A percentile compares a stretch with the other conserved stretches of the same genome.
phyloP scores from a whole-genome alignment of 495 filamentous ascomycete species.

The Neurospora tetrasperma region DNA sequence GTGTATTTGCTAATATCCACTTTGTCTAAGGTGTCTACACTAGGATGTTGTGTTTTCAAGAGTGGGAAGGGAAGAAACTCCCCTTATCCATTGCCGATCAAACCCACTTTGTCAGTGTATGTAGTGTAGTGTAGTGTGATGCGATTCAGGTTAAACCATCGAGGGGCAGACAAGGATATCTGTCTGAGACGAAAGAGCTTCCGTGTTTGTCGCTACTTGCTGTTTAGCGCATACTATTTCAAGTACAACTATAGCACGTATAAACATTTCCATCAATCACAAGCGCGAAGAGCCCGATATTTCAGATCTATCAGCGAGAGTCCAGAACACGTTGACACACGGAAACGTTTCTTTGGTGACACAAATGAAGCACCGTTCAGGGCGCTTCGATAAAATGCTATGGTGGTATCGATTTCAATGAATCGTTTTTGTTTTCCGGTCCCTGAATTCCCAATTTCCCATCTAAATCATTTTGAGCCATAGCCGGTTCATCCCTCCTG shows the following conservation, averaged over 20 bases:
- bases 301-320: neutral
- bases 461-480: neutral
- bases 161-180: neutral
- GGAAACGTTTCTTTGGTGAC: neutral
- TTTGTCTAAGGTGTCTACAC: too few species aligned
- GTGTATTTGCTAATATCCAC: too few species aligned
- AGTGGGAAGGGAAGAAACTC: neutral
- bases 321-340: neutral
- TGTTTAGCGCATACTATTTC: neutral
- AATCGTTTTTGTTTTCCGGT: neutral
- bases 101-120: neutral
- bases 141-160: neutral
- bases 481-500: neutral
- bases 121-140: too few species aligned
- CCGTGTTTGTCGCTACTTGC: neutral
- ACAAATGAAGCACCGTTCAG: neutral
- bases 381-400: neutral
- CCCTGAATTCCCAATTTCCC: neutral
- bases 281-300: neutral
- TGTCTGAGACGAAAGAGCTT: neutral
- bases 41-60: too few species aligned
- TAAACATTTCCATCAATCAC: neutral
- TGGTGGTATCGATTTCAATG: neutral
- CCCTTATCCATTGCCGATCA: neutral
- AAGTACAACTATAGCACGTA: neutral